Evolutionary conservation across 2,329 filamentous ascomycete species (phyloP).

Genomic region (Diplodia intermedia): DNA sequence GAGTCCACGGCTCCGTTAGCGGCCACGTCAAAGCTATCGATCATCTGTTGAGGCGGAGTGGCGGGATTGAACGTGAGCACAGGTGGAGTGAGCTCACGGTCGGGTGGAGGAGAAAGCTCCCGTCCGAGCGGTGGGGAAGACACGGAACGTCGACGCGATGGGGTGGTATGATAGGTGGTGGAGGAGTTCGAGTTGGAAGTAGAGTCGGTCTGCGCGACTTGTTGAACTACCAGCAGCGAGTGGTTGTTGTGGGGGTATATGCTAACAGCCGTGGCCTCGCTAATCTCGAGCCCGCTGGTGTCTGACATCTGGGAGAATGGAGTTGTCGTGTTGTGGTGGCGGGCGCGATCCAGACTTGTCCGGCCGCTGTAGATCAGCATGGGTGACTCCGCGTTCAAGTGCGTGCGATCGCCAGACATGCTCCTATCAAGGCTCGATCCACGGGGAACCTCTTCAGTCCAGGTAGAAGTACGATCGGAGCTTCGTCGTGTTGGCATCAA

Average conservation of each 20-base stretch:
- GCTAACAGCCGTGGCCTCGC: slow-evolving; percentile 66
- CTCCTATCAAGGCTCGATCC: slow-evolving; percentile 35
- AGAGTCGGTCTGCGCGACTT: slow-evolving; percentile 46
- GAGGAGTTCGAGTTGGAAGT: slow-evolving; percentile 33
- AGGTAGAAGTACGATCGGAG: slow-evolving; percentile 10
- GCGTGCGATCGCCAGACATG: slow-evolving; percentile 39
- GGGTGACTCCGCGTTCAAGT: slow-evolving; percentile 40
- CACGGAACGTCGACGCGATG: slow-evolving; percentile 1
- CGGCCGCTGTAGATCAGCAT: slow-evolving; percentile 41
- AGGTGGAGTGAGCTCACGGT: slow-evolving; percentile 36
- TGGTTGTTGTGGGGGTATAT: slow-evolving; percentile 70
- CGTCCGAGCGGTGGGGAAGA: slow-evolving; percentile 23
- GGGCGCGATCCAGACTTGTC: slow-evolving; percentile 49
- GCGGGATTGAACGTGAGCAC: slow-evolving; percentile 44
- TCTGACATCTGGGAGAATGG: slow-evolving; percentile 56
- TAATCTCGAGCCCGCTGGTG: slow-evolving; percentile 63
- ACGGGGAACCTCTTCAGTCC: slow-evolving; percentile 29
- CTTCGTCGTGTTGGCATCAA: not conserved
- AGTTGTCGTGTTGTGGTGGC: slow-evolving; percentile 58
- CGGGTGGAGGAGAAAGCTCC: slow-evolving; percentile 6
- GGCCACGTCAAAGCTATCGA: slow-evolving; percentile 14
- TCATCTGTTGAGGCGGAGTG: slow-evolving; percentile 45
- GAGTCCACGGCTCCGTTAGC: slow-evolving; percentile 55
- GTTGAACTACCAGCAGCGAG: slow-evolving; percentile 69
- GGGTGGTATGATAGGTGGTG: not conserved